phyloP scores from a whole-genome alignment of 495 filamentous ascomycete species.

The Neurospora tetraspora region DNA sequence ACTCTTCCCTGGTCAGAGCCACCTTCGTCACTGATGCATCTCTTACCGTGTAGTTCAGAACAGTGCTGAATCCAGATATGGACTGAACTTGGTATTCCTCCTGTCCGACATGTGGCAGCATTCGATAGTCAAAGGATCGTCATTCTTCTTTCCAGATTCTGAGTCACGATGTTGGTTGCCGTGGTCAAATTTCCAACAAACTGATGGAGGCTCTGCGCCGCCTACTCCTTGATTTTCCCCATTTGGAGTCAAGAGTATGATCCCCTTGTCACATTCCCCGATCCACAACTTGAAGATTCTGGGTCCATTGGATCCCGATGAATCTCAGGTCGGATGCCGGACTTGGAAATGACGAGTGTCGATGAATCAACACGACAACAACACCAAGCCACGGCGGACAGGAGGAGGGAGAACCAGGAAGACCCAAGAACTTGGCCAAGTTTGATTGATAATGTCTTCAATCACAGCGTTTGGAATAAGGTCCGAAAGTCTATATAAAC shows the following conservation, averaged over 20 bases:
- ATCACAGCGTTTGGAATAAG: background rate
- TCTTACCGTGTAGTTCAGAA: background rate
- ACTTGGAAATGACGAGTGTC: background rate
- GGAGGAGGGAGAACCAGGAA: background rate
- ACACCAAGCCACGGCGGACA: background rate
- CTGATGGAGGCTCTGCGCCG: background rate
- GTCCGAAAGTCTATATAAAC: constrained; percentile 4
- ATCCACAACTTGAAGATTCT: background rate
- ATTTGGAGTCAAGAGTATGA: background rate
- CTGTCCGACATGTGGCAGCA: background rate
- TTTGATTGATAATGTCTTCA: background rate
- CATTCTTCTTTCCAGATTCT: background rate
- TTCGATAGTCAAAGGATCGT: background rate
- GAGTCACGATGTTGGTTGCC: background rate
- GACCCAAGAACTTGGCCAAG: background rate
- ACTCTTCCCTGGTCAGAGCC: background rate
- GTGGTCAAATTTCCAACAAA: background rate
- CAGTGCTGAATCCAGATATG: background rate
- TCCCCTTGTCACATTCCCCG: background rate
- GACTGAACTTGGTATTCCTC: background rate
- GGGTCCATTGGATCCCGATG: background rate
- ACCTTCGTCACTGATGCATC: background rate
- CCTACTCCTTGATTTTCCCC: background rate
- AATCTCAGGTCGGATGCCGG: background rate
- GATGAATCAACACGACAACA: background rate